phyloP scores from a whole-genome alignment of 176 grass and related monocot species.

The Ampelocalamus luodianensis region DNA sequence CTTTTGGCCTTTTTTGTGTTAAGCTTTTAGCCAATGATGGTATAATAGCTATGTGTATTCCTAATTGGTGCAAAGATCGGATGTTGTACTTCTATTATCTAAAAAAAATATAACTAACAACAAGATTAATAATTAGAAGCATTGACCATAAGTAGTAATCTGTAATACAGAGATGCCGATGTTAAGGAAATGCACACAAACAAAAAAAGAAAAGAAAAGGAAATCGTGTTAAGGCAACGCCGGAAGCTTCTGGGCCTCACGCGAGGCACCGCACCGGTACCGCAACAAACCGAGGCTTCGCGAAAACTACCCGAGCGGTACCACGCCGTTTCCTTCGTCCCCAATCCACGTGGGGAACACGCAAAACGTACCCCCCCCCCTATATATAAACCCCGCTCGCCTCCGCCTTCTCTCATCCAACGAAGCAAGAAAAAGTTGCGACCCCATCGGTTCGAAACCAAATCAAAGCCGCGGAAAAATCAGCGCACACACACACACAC shows the following conservation, averaged over 20 bases:
- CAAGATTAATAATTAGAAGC: no score
- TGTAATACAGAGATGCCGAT: no score
- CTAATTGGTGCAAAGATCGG: no score
- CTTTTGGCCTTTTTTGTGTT: no score
- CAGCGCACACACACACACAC: not conserved
- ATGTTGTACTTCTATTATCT: no score
- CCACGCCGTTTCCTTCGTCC: constrained; percentile 42
- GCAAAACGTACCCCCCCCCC: not conserved
- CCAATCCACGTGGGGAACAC: not conserved
- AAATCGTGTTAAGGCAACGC: not conserved
- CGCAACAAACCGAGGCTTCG: not conserved
- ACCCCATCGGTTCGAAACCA: not conserved
- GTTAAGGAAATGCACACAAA: no score
- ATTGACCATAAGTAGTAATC: no score
- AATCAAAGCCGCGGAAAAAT: not conserved
- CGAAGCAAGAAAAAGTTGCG: not conserved
- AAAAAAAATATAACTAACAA: no score
- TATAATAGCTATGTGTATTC: no score
- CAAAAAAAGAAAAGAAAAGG: no score
- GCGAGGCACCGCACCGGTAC: not conserved
- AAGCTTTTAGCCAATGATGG: no score
- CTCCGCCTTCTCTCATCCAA: not conserved
- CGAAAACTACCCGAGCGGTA: not conserved
- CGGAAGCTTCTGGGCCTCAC: constrained; percentile 17
- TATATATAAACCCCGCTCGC: not conserved